These are phyloP conservation scores for Cercospora sojina DNA, from an alignment of 2,329 filamentous ascomycete species.

Conservation along the genomic window DNA sequence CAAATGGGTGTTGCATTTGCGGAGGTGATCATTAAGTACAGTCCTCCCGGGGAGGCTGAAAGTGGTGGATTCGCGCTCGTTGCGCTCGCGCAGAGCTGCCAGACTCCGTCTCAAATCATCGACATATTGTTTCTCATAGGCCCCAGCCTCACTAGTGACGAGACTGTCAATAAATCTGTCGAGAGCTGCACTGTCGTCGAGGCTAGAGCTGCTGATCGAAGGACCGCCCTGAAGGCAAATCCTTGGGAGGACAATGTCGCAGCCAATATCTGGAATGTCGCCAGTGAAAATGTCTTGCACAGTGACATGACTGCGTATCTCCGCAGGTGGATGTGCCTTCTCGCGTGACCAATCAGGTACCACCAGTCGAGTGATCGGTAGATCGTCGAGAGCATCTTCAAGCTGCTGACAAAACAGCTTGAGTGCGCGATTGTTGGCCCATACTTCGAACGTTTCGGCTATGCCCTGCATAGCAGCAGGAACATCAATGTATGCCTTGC, in stretches of 20 bases:
- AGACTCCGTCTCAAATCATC: slow-evolving; percentile 11
- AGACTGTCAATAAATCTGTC: neutral
- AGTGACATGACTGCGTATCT: neutral
- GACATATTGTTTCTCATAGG: slow-evolving; percentile 11
- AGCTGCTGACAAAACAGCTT: neutral
- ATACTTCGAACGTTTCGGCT: neutral
- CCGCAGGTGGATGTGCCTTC: neutral
- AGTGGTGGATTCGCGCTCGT: neutral
- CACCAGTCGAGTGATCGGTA: neutral
- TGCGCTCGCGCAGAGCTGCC: neutral
- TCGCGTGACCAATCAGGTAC: neutral
- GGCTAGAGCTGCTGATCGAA: neutral
- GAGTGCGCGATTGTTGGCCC: slow-evolving; percentile 2
- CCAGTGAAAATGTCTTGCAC: slow-evolving; percentile 8
- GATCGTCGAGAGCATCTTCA: neutral
- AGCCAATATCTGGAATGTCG: neutral
- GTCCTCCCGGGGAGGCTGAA: neutral
- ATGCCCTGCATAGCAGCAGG: neutral
- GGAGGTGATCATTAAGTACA: neutral
- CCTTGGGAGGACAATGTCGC: neutral
- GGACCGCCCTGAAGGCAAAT: neutral
- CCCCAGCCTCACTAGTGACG: neutral
- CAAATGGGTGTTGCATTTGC: neutral
- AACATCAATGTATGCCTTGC: slow-evolving; percentile 6
- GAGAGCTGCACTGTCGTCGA: neutral